Evolutionary conservation across 1,139 yeast genomes (phyloP).

Genomic region (Lizanozyma gosingica): DNA sequence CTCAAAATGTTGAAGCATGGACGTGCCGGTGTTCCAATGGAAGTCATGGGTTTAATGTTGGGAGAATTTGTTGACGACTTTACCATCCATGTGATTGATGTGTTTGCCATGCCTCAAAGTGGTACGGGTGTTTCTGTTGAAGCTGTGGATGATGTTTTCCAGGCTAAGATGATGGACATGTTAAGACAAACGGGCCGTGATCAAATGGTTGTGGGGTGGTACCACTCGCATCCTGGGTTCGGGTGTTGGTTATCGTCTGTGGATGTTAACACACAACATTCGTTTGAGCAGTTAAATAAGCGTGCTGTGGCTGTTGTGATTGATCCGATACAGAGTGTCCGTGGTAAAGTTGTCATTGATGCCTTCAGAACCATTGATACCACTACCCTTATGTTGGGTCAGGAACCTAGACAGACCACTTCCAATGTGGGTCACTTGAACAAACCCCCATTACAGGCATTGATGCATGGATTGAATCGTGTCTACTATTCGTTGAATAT

Average conservation of each 20-base stretch:
- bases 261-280: conserved; percentile 95
- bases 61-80: conserved; percentile 98
- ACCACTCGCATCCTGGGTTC: conserved; percentile 98
- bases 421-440: conserved; percentile 92
- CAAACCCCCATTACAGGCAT: conserved; percentile 96
- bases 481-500: conserved; percentile 94
- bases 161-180: conserved; percentile 99
- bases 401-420: conserved; percentile 96
- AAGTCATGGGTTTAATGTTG: conserved; percentile 98
- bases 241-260: conserved; percentile 99
- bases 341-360: conserved; percentile 97
- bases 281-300: conserved; percentile 90
- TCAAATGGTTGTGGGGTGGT: conserved; percentile 99
- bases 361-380: conserved; percentile 94
- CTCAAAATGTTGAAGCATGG: conserved; percentile 97
- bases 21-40: conserved; percentile 99
- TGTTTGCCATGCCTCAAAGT: conserved; percentile 98
- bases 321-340: conserved; percentile 96
- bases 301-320: conserved; percentile 97
- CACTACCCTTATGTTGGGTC: conserved; percentile 85
- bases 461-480: conserved; percentile 94
- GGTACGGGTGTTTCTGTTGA: conserved; percentile 99
- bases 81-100: conserved; percentile 95
- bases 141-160: conserved; percentile 98
- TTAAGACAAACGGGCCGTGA: conserved; percentile 96